Evolutionary conservation across 2,329 filamentous ascomycete species (phyloP).

Genomic region (Colletotrichum horii): DNA sequence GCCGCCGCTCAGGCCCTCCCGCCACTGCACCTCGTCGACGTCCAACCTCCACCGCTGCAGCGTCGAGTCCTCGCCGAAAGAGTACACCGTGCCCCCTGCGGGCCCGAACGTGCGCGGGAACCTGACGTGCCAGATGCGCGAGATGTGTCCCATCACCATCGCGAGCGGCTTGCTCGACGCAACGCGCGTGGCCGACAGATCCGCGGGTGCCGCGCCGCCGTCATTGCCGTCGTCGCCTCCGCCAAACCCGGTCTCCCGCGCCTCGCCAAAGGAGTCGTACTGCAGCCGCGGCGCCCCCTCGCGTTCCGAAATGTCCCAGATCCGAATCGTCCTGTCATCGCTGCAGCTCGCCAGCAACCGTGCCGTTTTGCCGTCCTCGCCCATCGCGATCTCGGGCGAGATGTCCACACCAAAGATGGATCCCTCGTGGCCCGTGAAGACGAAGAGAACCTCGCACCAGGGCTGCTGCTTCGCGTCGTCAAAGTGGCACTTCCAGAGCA

Average conservation of each 20-base stretch:
- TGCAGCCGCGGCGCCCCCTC: constrained; percentile 24
- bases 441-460: constrained; percentile 51
- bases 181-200: constrained; percentile 28
- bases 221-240: constrained; percentile 36
- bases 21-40: constrained; percentile 32
- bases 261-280: constrained; percentile 32
- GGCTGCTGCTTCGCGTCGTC: background rate
- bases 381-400: constrained; percentile 57
- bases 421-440: constrained; percentile 79
- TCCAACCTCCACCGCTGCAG: constrained; percentile 72
- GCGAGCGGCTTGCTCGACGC: constrained; percentile 58
- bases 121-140: constrained; percentile 86
- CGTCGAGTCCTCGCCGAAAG: constrained; percentile 85
- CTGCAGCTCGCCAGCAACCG: constrained; percentile 89
- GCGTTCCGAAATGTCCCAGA: constrained; percentile 81
- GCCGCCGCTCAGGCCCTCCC: background rate
- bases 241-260: constrained; percentile 66
- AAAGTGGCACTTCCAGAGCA: constrained; percentile 79
- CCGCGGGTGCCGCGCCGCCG: constrained; percentile 27
- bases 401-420: constrained; percentile 92
- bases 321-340: constrained; percentile 86
- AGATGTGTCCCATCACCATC: constrained; percentile 82
- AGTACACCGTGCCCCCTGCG: constrained; percentile 61
- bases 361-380: constrained; percentile 40
- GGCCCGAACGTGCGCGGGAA: constrained; percentile 54